Evolutionary conservation across 495 filamentous ascomycete genomes (phyloP).

Genomic region (Parachaetomium inaequale): DNA sequence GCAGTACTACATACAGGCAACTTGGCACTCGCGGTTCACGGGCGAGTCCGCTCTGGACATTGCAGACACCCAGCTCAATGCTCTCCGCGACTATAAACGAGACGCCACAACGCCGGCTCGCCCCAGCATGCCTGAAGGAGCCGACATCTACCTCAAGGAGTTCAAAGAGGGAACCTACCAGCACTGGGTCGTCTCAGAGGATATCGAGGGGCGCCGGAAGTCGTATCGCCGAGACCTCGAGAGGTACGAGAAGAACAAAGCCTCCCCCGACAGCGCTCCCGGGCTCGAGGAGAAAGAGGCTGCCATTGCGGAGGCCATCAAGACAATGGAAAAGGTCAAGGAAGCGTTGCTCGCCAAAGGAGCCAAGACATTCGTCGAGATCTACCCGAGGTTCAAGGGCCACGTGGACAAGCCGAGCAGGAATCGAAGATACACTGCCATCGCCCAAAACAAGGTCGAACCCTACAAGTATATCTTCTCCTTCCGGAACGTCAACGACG

Average conservation of each 20-base stretch:
- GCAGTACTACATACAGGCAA: conserved; percentile 31
- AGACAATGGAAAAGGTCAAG: conserved; percentile 53
- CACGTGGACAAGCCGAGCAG: neutral
- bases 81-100: conserved; percentile 43
- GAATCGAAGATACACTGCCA: neutral
- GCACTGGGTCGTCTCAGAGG: conserved; percentile 44
- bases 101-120: conserved; percentile 13
- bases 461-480: conserved; percentile 47
- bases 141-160: conserved; percentile 42
- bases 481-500: conserved; percentile 45
- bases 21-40: conserved; percentile 12
- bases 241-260: conserved; percentile 33
- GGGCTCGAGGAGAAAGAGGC: conserved; percentile 51
- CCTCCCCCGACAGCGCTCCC: conserved; percentile 19
- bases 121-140: conserved; percentile 22
- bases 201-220: conserved; percentile 25
- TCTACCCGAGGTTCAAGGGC: conserved; percentile 51
- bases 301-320: conserved; percentile 46
- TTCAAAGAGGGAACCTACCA: conserved; percentile 52
- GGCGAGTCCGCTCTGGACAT: conserved; percentile 55
- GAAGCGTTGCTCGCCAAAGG: conserved; percentile 48
- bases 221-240: conserved; percentile 22
- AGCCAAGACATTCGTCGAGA: conserved; percentile 62
- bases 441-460: neutral
- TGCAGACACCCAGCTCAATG: conserved; percentile 48